Conservation (phyloP, 768 basidiomycete species). For the Leucosporidium yakuticum region DNA sequence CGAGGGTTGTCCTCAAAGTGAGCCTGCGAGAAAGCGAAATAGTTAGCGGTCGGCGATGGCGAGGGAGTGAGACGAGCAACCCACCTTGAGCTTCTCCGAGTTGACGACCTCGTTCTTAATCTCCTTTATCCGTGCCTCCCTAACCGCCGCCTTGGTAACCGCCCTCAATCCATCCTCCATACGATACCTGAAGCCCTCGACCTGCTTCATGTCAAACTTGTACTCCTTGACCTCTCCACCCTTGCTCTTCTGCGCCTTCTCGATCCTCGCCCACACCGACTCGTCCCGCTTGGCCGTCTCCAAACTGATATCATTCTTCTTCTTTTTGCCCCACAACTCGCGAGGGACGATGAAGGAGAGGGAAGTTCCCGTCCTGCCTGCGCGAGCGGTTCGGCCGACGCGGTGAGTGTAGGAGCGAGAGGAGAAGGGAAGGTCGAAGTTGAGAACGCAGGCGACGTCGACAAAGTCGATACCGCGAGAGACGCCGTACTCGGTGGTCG, state of each 20-base stretch:
- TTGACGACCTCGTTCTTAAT: slow-evolving; percentile 87
- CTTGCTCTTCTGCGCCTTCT: slow-evolving; percentile 60
- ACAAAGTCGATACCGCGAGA: slow-evolving; percentile 95
- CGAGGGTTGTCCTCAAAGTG: slow-evolving; percentile 97
- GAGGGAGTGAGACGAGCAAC: slow-evolving; percentile 31
- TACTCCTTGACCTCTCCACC: slow-evolving; percentile 67
- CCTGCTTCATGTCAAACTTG: slow-evolving; percentile 88
- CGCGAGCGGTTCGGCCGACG: slow-evolving; percentile 92
- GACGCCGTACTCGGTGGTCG: slow-evolving; percentile 78
- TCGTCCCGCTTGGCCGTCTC: slow-evolving; percentile 70
- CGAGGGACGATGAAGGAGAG: slow-evolving; percentile 73
- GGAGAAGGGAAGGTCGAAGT: slow-evolving; percentile 91
- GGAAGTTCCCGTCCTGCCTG: slow-evolving; percentile 85
- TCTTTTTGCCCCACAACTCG: slow-evolving; percentile 43
- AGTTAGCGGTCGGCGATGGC: neutral
- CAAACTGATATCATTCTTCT: slow-evolving; percentile 59
- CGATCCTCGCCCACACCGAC: slow-evolving; percentile 63
- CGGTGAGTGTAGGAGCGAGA: slow-evolving; percentile 88
- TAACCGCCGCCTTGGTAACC: slow-evolving; percentile 76
- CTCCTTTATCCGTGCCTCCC: slow-evolving; percentile 89
- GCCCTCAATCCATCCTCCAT: slow-evolving; percentile 92
- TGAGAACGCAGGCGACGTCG: slow-evolving; percentile 92
- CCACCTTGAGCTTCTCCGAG: slow-evolving; percentile 90
- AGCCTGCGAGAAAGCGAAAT: slow-evolving; percentile 53
- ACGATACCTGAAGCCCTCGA: slow-evolving; percentile 93